A percentile compares a stretch with the other conserved stretches of the same genome.
Evolutionary conservation across 106 monocot species (phyloP).

Genomic region (Apostasia shenzhenica): DNA sequence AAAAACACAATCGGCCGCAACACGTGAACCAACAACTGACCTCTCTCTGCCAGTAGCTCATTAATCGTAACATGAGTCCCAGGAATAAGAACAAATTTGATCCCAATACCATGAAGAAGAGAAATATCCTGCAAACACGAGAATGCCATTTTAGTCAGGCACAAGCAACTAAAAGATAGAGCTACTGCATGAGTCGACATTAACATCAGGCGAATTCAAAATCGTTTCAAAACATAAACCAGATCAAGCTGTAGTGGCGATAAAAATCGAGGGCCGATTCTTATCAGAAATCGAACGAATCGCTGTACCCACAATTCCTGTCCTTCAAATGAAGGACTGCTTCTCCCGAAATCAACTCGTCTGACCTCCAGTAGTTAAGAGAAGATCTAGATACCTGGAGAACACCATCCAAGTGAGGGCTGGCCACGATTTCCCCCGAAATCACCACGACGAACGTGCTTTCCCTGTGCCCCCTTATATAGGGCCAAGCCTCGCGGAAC

Average conservation of each 20-base stretch:
- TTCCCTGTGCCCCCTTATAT: conserved; percentile 70
- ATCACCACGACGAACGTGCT: conserved; percentile 86
- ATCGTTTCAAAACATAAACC: too few species aligned
- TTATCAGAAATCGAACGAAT: too few species aligned
- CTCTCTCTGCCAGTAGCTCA: conserved; percentile 50
- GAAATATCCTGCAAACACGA: conserved; percentile 48
- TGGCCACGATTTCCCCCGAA: conserved; percentile 65
- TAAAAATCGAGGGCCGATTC: too few species aligned
- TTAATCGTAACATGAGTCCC: conserved; percentile 60
- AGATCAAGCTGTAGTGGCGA: too few species aligned
- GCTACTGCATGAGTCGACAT: too few species aligned
- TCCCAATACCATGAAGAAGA: conserved; percentile 67
- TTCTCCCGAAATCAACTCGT: too few species aligned
- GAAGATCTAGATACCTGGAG: conserved; percentile 33
- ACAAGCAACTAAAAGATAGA: too few species aligned
- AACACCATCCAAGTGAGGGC: conserved; percentile 50
- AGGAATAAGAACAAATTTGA: conserved; percentile 62
- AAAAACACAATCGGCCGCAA: too few species aligned
- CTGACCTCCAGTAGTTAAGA: too few species aligned
- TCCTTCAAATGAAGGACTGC: too few species aligned
- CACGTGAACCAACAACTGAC: conserved; percentile 15
- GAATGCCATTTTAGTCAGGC: neutral
- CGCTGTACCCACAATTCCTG: too few species aligned
- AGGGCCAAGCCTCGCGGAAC: conserved; percentile 77
- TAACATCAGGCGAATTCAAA: too few species aligned